phyloP scores from a whole-genome alignment of 176 grass and related monocot genomes.

The Otatea glauca region DNA sequence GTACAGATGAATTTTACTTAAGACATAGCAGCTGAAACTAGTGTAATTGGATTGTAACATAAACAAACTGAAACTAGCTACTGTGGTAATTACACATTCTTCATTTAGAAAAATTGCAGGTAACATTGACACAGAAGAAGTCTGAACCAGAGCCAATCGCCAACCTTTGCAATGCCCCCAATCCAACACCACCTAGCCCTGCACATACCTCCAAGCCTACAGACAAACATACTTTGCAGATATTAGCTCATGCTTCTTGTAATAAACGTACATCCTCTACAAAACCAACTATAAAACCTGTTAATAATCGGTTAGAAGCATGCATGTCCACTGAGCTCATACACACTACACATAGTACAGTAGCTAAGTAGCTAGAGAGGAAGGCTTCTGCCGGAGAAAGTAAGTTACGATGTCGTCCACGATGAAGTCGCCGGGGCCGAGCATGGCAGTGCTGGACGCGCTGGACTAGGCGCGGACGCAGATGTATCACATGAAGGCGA shows the following conservation, averaged over 20 bases:
- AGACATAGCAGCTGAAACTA: neutral
- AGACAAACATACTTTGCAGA: neutral
- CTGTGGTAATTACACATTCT: neutral
- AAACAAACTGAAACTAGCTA: neutral
- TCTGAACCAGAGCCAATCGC: neutral
- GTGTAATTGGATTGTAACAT: neutral
- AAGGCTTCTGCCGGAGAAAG: neutral
- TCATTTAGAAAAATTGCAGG: too few relatives aligned
- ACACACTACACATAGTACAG: too few relatives aligned
- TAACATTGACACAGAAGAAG: neutral
- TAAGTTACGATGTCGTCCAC: neutral
- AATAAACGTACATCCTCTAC: neutral
- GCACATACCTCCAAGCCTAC: neutral
- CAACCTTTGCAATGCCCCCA: neutral
- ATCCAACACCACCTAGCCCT: neutral
- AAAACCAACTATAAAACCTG: neutral
- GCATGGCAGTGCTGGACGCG: constrained; percentile 50
- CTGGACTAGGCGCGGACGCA: constrained; percentile 58
- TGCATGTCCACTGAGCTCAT: neutral
- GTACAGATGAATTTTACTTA: neutral
- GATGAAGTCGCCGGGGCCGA: neutral
- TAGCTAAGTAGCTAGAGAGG: too few relatives aligned
- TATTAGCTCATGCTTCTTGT: neutral
- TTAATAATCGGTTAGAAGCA: neutral
- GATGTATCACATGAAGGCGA: constrained; percentile 61